A percentile compares a stretch with the other conserved stretches of the same genome.
phyloP scores from a whole-genome alignment of 345 rosid species.

The Hibiscus mutabilis region DNA sequence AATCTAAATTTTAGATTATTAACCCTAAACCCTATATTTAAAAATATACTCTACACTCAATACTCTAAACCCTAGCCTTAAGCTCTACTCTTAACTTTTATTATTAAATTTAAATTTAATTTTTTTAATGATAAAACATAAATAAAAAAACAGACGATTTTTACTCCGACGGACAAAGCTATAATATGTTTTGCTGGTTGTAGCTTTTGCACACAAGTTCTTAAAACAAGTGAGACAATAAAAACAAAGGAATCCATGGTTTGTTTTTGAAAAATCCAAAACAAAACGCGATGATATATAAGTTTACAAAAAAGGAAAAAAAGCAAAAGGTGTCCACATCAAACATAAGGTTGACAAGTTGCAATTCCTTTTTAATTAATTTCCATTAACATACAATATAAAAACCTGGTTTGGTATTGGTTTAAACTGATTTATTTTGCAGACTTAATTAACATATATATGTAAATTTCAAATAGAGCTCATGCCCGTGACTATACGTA shows the following conservation, averaged over 20 bases:
- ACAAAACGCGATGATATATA: background rate
- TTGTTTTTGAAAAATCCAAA: constrained; percentile 7
- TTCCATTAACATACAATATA: background rate
- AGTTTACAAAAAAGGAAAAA: constrained; percentile 4
- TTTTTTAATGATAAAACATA: too few relatives aligned
- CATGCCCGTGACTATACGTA: constrained; percentile 13
- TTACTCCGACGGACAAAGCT: too few relatives aligned
- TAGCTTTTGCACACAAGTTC: background rate
- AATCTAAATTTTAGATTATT: too few relatives aligned
- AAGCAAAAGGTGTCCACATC: background rate
- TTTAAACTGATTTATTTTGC: background rate
- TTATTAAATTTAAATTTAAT: too few relatives aligned
- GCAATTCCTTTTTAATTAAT: background rate
- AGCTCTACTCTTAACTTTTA: too few relatives aligned
- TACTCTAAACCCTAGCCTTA: too few relatives aligned
- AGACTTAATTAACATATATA: background rate
- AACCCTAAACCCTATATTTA: too few relatives aligned
- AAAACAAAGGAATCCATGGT: background rate
- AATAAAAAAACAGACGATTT: too few relatives aligned
- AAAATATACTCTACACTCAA: too few relatives aligned
- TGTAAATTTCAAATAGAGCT: background rate
- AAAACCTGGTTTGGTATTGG: background rate
- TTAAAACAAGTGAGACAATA: background rate
- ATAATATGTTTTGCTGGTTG: background rate
- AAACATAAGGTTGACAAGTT: background rate